phyloP scores from a whole-genome alignment of 2,329 filamentous ascomycete genomes.

The Xylariaceae sp. region DNA sequence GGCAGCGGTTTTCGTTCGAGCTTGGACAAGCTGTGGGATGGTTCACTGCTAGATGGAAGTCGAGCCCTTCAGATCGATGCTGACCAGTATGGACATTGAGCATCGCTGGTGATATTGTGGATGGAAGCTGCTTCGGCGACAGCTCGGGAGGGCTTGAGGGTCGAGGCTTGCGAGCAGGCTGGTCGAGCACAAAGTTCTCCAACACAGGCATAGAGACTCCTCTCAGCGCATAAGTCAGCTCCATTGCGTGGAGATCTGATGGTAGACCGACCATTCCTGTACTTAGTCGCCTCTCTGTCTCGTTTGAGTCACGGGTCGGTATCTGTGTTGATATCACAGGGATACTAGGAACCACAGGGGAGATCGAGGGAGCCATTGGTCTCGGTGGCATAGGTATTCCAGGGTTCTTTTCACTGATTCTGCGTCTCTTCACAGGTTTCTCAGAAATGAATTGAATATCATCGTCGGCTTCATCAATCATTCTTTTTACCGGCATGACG shows the following conservation, averaged over 20 bases:
- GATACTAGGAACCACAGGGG: constrained; percentile 2
- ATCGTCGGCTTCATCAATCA: constrained; percentile 38
- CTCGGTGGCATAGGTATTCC: background rate
- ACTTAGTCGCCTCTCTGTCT: constrained; percentile 40
- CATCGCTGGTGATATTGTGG: constrained; percentile 24
- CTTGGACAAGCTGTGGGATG: constrained; percentile 14
- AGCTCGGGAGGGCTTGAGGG: constrained; percentile 42
- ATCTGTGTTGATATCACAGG: constrained; percentile 5
- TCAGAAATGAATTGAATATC: constrained; percentile 54
- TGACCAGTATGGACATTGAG: constrained; percentile 1
- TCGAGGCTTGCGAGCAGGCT: constrained; percentile 33
- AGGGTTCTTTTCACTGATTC: constrained; percentile 32
- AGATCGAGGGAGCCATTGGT: background rate
- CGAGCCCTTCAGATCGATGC: background rate
- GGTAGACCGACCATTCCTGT: constrained; percentile 42
- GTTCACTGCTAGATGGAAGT: background rate
- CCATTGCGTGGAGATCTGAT: constrained; percentile 36
- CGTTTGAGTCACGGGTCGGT: constrained; percentile 22
- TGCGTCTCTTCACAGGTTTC: constrained; percentile 49
- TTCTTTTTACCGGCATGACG: constrained; percentile 36
- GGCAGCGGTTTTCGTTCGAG: constrained; percentile 3
- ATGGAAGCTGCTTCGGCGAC: constrained; percentile 45
- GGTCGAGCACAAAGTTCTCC: constrained; percentile 42
- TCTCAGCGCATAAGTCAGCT: constrained; percentile 37
- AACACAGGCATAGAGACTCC: constrained; percentile 45